Evolutionary conservation across 2,329 filamentous ascomycete genomes (phyloP), one percentile per base, ranked within the genome.

Genomic region (Cyphellophora attinorum): DNA sequence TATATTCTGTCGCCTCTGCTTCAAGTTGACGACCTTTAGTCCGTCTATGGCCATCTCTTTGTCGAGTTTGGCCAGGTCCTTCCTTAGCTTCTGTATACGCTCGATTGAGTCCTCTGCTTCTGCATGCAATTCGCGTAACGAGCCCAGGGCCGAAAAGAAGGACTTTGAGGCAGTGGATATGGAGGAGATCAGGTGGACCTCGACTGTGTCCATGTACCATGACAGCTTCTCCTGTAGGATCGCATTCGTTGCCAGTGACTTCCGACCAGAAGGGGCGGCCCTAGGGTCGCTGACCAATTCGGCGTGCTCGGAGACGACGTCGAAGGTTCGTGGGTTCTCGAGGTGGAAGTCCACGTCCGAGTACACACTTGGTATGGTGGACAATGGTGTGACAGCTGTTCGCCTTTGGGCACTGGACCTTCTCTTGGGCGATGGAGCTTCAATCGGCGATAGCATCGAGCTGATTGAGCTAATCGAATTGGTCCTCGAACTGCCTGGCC

Each of bases 201-300:
- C 91, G 14, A 98, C 86, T 0, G 91, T 98, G 56, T 98, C 91
- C 86, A 98, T 94, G 57, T 98, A 98, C 91, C 91, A 98, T 0
- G 91, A 96, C 10, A 98, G 67, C 59, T 98, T 98, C 59, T 98
- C 91, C 56, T 98, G 91, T 21, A 98, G 59, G 39, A 98, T 98
- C 0, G 91, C 91, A 59, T 98, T 98, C 0, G 88, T 95, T 5
- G 89, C 89, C 17, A 98, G 67, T 1, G 85, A 83, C 56, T 95
- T 96, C 40, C 89, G 75, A 6, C 67, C 68, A 10, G 62, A 59
- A 12, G 60, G 56, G 28, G 64, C 55, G 5, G 82, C 78, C 54
- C 79, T 83, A 3, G 65, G 58, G 4, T 59, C 58, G 14, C 79
- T 74, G n/a, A 96, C 81, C n/a, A 98, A 85, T 56, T 96, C 89